Evolutionary conservation across 805 yeast genomes (phyloP).

Genomic region (Nakazawaea peltata): DNA sequence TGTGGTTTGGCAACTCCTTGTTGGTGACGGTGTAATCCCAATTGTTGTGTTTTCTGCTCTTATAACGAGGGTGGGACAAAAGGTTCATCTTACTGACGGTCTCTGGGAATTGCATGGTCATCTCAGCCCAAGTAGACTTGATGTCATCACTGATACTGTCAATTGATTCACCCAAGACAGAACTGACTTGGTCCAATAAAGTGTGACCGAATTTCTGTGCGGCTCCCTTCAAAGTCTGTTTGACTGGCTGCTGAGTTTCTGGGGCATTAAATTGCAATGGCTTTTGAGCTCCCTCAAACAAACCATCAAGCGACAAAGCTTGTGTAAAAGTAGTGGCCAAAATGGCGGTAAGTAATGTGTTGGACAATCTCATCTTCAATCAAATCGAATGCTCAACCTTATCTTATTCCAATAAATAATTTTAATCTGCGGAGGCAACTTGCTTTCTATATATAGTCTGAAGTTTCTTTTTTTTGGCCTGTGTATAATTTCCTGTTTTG

Average conservation of each 20-base stretch:
- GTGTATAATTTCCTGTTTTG: too few species aligned
- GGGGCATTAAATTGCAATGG: slow-evolving; percentile 5
- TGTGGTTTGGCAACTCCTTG: slow-evolving; percentile 33
- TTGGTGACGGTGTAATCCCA: slow-evolving; percentile 29
- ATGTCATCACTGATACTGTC: slow-evolving; percentile 41
- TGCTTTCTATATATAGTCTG: background rate
- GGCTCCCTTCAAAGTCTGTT: background rate
- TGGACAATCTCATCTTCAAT: slow-evolving; percentile 11
- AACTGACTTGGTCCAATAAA: slow-evolving; percentile 30
- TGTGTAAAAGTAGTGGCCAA: slow-evolving; percentile 5
- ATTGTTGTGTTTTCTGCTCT: slow-evolving; percentile 22
- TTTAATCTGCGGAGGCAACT: background rate
- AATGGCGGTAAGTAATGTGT: slow-evolving; percentile 7
- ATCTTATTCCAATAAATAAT: too few species aligned
- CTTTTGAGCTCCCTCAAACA: slow-evolving; percentile 4
- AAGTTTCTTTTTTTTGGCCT: too few species aligned
- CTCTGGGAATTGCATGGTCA: slow-evolving; percentile 54
- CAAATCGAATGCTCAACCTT: too few species aligned
- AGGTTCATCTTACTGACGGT: slow-evolving; percentile 41
- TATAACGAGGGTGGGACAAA: slow-evolving; percentile 40
- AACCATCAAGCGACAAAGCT: slow-evolving; percentile 7
- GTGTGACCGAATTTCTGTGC: background rate
- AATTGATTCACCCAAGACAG: slow-evolving; percentile 41
- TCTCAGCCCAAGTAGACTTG: slow-evolving; percentile 52
- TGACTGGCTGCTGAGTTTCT: background rate